These are phyloP conservation scores for Colletotrichum caudatum DNA, from an alignment of 2,329 filamentous ascomycete genomes.

Conservation along the genomic window DNA sequence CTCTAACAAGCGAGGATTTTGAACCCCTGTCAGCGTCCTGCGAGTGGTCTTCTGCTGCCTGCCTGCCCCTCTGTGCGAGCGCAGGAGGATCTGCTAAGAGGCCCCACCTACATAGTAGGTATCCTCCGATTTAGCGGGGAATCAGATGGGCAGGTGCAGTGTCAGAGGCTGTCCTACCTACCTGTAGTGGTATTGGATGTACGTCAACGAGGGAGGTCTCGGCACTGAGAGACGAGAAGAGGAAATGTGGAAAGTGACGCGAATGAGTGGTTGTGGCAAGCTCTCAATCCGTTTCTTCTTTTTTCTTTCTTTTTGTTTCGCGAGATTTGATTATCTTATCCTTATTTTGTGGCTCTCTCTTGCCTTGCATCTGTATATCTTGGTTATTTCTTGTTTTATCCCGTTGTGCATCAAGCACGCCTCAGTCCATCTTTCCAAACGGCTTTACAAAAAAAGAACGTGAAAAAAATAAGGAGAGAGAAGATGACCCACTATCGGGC, in stretches of 20 bases:
- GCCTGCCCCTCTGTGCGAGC: slow-evolving; percentile 9
- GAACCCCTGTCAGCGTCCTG: slow-evolving; percentile 9
- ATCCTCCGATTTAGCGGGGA: slow-evolving; percentile 37
- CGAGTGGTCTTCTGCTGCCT: slow-evolving; percentile 11
- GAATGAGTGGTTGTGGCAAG: slow-evolving; percentile 26
- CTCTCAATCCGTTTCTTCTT: slow-evolving; percentile 16
- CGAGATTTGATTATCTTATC: background rate
- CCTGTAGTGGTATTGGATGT: background rate
- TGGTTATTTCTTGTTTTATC: background rate
- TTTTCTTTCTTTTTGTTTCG: background rate
- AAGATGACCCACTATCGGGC: slow-evolving; percentile 8
- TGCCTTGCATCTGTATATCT: background rate
- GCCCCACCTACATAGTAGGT: slow-evolving; percentile 4
- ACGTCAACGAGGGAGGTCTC: slow-evolving; percentile 29
- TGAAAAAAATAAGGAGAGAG: no score
- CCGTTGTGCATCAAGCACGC: background rate
- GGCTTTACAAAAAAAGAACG: background rate
- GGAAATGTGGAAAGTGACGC: slow-evolving; percentile 11
- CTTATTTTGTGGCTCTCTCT: background rate
- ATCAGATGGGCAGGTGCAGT: slow-evolving; percentile 32
- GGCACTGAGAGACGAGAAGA: slow-evolving; percentile 27
- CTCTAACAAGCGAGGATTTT: slow-evolving; percentile 33
- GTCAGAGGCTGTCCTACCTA: slow-evolving; percentile 6
- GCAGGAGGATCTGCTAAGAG: slow-evolving; percentile 21
- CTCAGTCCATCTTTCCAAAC: background rate